A percentile compares a stretch with the other conserved stretches of the same genome.
phyloP scores from a whole-genome alignment of 2,329 filamentous ascomycete genomes.

The Hymenoscyphus scutula region DNA sequence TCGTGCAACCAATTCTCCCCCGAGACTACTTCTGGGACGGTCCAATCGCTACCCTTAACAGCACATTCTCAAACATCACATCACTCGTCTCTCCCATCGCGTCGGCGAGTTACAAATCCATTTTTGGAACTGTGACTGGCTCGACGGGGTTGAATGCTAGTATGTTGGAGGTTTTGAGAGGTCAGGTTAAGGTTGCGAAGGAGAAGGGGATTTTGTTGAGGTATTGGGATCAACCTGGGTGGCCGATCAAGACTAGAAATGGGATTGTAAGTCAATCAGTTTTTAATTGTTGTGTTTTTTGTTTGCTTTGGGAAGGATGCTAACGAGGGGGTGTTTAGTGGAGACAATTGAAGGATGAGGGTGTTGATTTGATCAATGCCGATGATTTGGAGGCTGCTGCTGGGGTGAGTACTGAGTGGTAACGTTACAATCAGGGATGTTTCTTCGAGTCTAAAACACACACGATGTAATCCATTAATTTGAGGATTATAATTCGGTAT shows the following conservation, averaged over 20 bases:
- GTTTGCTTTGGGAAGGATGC: background rate
- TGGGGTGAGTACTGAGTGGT: constrained; percentile 10
- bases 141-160: constrained; percentile 44
- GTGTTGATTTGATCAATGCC: constrained; percentile 58
- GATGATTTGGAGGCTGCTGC: constrained; percentile 49
- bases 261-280: constrained; percentile 26
- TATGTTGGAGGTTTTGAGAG: constrained; percentile 44
- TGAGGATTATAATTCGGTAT: too few species aligned
- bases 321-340: constrained; percentile 41
- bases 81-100: constrained; percentile 41
- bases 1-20: constrained; percentile 45
- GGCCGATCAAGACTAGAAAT: constrained; percentile 53
- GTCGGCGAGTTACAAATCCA: constrained; percentile 52
- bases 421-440: background rate
- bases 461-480: too few species aligned
- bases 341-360: constrained; percentile 51
- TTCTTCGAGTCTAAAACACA: background rate
- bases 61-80: constrained; percentile 31
- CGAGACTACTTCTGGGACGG: constrained; percentile 61
- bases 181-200: constrained; percentile 48
- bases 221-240: constrained; percentile 59
- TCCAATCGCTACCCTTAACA: constrained; percentile 30
- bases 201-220: constrained; percentile 49
- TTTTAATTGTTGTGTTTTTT: background rate
- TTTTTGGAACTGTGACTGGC: constrained; percentile 50